These are phyloP conservation scores for Cercospora berteroae DNA, from an alignment of 2,329 filamentous ascomycete genomes.

Conservation along the genomic window DNA sequence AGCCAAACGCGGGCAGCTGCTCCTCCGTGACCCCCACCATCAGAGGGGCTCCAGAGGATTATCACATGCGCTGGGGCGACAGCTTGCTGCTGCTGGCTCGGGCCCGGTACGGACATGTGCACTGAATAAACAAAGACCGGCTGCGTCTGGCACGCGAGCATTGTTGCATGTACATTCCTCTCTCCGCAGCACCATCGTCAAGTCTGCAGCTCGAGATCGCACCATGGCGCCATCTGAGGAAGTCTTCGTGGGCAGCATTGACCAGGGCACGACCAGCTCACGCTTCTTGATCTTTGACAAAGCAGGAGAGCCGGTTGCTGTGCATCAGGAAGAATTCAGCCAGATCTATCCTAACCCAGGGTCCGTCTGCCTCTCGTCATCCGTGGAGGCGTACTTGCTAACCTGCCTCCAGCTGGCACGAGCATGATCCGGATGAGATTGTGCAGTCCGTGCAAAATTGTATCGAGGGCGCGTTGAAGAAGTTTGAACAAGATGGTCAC, in stretches of 20 bases:
- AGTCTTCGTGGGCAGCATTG: slow-evolving; percentile 81
- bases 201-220: neutral
- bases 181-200: neutral
- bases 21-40: slow-evolving; percentile 8
- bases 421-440: slow-evolving; percentile 79
- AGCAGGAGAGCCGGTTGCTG: slow-evolving; percentile 71
- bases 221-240: slow-evolving; percentile 38
- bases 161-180: slow-evolving; percentile 2
- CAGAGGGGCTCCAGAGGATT: slow-evolving; percentile 13
- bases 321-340: slow-evolving; percentile 82
- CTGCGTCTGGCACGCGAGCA: slow-evolving; percentile 17
- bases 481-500: slow-evolving; percentile 70
- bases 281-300: slow-evolving; percentile 88
- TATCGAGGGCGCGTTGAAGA: slow-evolving; percentile 70
- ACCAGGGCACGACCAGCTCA: slow-evolving; percentile 86
- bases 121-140: slow-evolving; percentile 15
- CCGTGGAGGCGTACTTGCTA: slow-evolving; percentile 10
- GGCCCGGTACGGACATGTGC: slow-evolving; percentile 10
- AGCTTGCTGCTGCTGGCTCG: slow-evolving; percentile 3
- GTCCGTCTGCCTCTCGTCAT: slow-evolving; percentile 51
- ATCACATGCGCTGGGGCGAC: slow-evolving; percentile 23
- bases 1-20: slow-evolving; percentile 14
- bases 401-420: slow-evolving; percentile 67
- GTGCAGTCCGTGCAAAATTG: slow-evolving; percentile 73
- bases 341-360: slow-evolving; percentile 83